phyloP scores from a whole-genome alignment of 257 asterid species.

The Ocimum tenuiflorum region DNA sequence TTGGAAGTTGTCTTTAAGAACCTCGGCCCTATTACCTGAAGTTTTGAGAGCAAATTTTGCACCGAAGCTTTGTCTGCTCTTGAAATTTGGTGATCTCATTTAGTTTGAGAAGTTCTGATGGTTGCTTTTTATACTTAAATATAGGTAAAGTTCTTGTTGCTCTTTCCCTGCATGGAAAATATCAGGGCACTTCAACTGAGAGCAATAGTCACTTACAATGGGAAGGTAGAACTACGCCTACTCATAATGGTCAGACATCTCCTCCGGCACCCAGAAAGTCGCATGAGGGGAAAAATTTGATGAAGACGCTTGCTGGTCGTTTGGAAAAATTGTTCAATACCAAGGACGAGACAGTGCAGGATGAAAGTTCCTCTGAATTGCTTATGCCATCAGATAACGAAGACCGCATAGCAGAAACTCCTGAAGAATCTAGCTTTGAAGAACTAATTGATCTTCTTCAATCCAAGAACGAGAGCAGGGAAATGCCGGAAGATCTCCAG shows the following conservation, averaged over 20 bases:
- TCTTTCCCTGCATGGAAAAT: conserved; percentile 59
- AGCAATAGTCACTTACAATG: conserved; percentile 15
- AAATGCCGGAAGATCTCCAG: conserved; percentile 49
- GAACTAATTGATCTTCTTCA: conserved; percentile 43
- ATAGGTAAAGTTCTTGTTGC: conserved; percentile 73
- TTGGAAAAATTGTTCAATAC: conserved; percentile 58
- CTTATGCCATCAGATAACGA: conserved; percentile 49
- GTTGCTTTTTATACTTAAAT: neutral
- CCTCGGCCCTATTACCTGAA: neutral
- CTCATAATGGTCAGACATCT: conserved; percentile 26
- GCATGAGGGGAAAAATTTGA: conserved; percentile 51
- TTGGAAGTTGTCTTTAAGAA: no score
- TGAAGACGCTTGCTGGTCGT: conserved; percentile 56
- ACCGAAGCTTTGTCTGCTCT: neutral
- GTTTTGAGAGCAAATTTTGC: neutral
- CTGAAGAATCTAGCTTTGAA: conserved; percentile 33
- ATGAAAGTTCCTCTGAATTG: conserved; percentile 38
- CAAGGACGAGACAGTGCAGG: conserved; percentile 40
- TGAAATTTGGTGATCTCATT: neutral
- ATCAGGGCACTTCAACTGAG: conserved; percentile 29
- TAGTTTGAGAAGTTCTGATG: neutral
- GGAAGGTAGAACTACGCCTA: conserved; percentile 24
- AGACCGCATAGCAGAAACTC: conserved; percentile 32
- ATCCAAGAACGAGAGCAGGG: conserved; percentile 32
- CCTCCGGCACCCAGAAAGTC: conserved; percentile 31